Evolutionary conservation across 1,284 basidiomycete genomes (phyloP), one percentile per base, ranked within the genome.

Genomic region (Hymenochaete sp.): DNA sequence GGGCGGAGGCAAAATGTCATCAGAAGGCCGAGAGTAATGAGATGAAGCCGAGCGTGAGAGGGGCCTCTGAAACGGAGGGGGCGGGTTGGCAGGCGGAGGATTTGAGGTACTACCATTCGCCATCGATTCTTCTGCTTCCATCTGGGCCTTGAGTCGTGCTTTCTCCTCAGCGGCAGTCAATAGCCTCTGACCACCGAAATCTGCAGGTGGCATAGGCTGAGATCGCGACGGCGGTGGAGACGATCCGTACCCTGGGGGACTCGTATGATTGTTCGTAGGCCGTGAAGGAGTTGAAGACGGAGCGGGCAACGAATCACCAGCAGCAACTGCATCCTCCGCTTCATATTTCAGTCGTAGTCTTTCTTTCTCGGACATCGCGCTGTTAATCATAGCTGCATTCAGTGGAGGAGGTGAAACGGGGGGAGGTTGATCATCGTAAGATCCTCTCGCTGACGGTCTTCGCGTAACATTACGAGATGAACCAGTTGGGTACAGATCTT

Each of bases 81-180:
- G 47, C 19, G 52, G 50, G 28, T 52, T 48, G 6, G 53, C 58
- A 45, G 46, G 52, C 51, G 29, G 51, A 46, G 53, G 53, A 45
- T 47, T 49, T 11, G 47, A 52, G 10, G 45, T 44, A 42, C 54
- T 53, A 8, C 38, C 31, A 1, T 55, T 51, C 9, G 48, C 32
- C 10, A 46, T 54, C 5, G 57, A 52, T 64, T 68, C 73, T 52
- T 79, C 74, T 0, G 71, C 70, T 25, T 75, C 82, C 52, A 75
- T 83, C 57, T 70, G 73, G 1, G 79, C 79, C 35, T 65, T 67
- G 16, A 88, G 59, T 44, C 75, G 61, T 13, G 82, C 82, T 62
- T 88, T 88, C 61, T 89, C 85, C 55, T 88, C 82, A 1, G 73
- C 76, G 3, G 85, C 85, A 3, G 77, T 80, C 50, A 87, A 57